phyloP scores from a whole-genome alignment of 2,329 filamentous ascomycete genomes.

The Dactylonectria estremocensis region DNA sequence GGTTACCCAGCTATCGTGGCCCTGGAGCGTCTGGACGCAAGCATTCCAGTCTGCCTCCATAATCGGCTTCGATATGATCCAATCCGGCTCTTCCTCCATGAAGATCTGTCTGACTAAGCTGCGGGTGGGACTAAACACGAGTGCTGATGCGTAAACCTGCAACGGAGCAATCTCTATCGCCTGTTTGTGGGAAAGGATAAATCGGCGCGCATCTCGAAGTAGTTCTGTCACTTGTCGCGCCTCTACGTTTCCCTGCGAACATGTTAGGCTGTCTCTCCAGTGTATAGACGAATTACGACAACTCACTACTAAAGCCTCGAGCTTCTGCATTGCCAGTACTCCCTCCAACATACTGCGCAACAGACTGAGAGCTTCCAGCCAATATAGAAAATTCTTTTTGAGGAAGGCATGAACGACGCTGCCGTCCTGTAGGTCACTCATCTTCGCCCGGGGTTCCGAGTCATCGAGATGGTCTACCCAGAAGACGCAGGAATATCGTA shows the following conservation, averaged over 20 bases:
- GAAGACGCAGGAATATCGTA: constrained; percentile 38
- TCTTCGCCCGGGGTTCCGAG: too few species aligned
- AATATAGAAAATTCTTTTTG: not conserved
- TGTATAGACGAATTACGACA: not conserved
- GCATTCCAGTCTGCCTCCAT: not conserved
- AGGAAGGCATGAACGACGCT: not conserved
- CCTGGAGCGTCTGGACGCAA: not conserved
- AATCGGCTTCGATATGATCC: not conserved
- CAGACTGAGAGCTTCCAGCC: not conserved
- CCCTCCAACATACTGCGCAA: not conserved
- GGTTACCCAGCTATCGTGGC: too few species aligned
- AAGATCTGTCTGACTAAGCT: not conserved
- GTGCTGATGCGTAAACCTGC: not conserved
- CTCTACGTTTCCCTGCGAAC: too few species aligned
- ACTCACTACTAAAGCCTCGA: not conserved
- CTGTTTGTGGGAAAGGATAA: too few species aligned
- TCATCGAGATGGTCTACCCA: constrained; percentile 39
- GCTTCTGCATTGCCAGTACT: not conserved
- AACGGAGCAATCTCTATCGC: not conserved
- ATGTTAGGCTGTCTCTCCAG: not conserved
- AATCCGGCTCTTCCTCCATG: not conserved
- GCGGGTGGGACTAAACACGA: not conserved
- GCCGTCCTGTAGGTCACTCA: not conserved
- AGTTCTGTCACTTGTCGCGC: too few species aligned
- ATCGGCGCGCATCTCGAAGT: too few species aligned